These are phyloP conservation scores for Chalciporus sp. DNA, from an alignment of 1,284 basidiomycete genomes.

Conservation along the genomic window DNA sequence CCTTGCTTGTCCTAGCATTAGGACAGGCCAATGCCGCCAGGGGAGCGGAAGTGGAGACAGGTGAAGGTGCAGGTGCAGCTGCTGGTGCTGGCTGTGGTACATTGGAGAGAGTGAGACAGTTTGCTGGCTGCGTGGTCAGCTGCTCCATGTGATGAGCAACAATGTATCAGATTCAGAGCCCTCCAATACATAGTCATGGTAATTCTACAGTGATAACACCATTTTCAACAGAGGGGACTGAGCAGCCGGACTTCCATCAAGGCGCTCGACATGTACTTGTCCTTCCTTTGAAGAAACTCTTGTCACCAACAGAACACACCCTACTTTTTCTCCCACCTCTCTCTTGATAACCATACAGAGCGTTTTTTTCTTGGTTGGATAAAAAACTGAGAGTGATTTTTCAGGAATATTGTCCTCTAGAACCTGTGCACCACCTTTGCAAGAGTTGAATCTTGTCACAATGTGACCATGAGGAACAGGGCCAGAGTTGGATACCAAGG, in stretches of 20 bases:
- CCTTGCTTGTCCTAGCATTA: too few species aligned
- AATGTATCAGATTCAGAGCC: too few species aligned
- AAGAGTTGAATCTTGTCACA: background rate
- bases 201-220: too few species aligned
- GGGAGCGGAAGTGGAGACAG: too few species aligned
- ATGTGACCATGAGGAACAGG: background rate
- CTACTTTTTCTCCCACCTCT: background rate
- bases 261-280: background rate
- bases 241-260: background rate
- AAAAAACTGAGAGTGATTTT: background rate
- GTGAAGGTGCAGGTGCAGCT: too few species aligned
- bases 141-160: too few species aligned
- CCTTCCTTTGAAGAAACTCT: background rate
- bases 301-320: background rate
- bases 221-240: too few species aligned
- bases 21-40: too few species aligned
- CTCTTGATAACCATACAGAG: constrained; percentile 2
- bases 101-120: too few species aligned
- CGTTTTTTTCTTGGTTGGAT: background rate
- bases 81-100: too few species aligned
- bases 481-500: background rate
- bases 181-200: too few species aligned
- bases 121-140: too few species aligned
- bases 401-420: background rate
- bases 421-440: background rate